Evolutionary conservation across 2,329 filamentous ascomycete species (phyloP).

Genomic region (Cryphonectria nitschkei): DNA sequence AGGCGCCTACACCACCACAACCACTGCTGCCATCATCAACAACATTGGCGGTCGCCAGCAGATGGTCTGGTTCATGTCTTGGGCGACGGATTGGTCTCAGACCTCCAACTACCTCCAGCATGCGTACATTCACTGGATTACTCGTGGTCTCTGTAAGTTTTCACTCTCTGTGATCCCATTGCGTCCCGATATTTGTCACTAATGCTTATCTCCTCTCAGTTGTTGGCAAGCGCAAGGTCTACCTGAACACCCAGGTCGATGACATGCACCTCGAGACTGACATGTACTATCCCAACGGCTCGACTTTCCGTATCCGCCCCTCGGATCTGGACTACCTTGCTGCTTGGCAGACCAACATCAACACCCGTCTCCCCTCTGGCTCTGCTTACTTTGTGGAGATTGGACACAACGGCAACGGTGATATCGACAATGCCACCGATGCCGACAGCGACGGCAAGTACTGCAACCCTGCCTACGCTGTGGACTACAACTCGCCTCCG

Average conservation of each 20-base stretch:
- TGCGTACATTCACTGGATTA: slow-evolving; percentile 65
- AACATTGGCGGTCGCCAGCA: slow-evolving; percentile 60
- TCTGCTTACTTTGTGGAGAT: slow-evolving; percentile 57
- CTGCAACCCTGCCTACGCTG: slow-evolving; percentile 46
- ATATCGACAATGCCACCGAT: slow-evolving; percentile 57
- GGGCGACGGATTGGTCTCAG: slow-evolving; percentile 47
- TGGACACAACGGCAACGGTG: slow-evolving; percentile 53
- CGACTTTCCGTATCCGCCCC: slow-evolving; percentile 52
- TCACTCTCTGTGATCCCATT: slow-evolving; percentile 17
- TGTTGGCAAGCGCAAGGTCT: slow-evolving; percentile 57
- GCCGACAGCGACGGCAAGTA: slow-evolving; percentile 46
- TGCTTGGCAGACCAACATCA: slow-evolving; percentile 46
- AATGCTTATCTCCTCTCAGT: slow-evolving; percentile 32
- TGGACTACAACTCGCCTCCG: slow-evolving; percentile 49
- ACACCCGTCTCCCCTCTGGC: slow-evolving; percentile 52
- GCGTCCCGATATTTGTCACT: slow-evolving; percentile 26
- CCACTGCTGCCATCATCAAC: slow-evolving; percentile 63
- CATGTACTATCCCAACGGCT: slow-evolving; percentile 52
- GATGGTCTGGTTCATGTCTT: slow-evolving; percentile 64
- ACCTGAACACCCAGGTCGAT: slow-evolving; percentile 62
- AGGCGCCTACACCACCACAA: slow-evolving; percentile 42
- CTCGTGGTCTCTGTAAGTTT: slow-evolving; percentile 53
- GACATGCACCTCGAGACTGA: slow-evolving; percentile 62
- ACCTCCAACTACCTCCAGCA: slow-evolving; percentile 64
- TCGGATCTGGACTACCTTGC: slow-evolving; percentile 52